Evolutionary conservation across 2,329 filamentous ascomycete genomes (phyloP), one percentile per base, ranked within the genome.

Genomic region (Periconia sp.): DNA sequence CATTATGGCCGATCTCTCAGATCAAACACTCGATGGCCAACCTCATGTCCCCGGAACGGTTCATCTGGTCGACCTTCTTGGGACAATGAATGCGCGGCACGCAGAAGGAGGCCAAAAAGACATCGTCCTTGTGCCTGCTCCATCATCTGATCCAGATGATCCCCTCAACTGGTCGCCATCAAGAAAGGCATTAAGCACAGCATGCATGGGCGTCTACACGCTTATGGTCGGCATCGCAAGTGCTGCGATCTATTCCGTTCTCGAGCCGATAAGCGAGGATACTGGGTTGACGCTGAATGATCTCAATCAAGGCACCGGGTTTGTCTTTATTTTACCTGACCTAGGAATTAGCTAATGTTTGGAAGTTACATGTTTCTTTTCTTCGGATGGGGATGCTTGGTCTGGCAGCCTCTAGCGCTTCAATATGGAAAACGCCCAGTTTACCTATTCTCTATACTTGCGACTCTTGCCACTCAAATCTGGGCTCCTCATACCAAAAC

Each of bases 361-460:
- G 5, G 4, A 22, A 54, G 50, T 2, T 73, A 75, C 36, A 78
- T 79, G 75, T 80, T 80, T 50, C 56, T 80, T 21, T 68, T 76
- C 11, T 71, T 78, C 17, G 76, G 77, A 3, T 79, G 76, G 76
- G 77, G 75, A 0, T 73, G 73, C 48, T 57, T 81, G 3, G 63
- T 81, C 29, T 79, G 75, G 73, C 78, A 81, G 50, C 77, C 79
- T 3, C 55, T 81, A 21, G 78, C 78, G 0, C 57, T 80, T 13
- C 73, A 75, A 34, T 80, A 77, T 46, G 79, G 79, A n/a, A 74
- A 78, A 41, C 68, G 78, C 4, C 68, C 71, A 1, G 71, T 75
- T 1, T 80, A 79, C 40, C 57, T 80, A 2, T 54, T 76, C 23
- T 74, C 71, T 1, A 68, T 69, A 2, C 48, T 72, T 3, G 69